Percentiles rank a stretch among this genome's conserved stretches.
These are phyloP conservation scores for Boechera retrofracta DNA, from an alignment of 345 rosid species.

Conservation along the genomic window DNA sequence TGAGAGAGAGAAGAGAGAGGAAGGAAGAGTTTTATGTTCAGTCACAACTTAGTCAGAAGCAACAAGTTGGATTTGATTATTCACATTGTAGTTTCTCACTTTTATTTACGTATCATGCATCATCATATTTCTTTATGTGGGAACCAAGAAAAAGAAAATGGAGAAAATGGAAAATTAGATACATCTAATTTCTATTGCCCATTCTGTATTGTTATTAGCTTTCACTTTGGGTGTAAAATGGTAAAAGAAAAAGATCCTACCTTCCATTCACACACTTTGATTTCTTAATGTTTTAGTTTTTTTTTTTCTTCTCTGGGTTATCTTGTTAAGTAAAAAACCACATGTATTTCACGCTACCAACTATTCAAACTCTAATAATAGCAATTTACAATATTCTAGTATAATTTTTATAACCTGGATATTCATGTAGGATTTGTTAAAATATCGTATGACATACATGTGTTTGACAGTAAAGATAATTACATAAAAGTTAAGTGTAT, in stretches of 20 bases:
- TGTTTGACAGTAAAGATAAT: no score
- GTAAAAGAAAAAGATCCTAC: background rate
- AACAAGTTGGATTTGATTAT: constrained; percentile 44
- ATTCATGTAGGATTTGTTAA: background rate
- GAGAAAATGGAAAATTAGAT: no score
- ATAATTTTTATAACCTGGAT: background rate
- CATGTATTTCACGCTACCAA: background rate
- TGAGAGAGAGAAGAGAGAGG: background rate
- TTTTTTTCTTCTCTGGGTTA: background rate
- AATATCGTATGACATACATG: background rate
- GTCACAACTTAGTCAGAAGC: constrained; percentile 33
- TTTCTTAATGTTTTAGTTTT: background rate
- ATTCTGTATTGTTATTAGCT: background rate
- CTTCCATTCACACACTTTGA: constrained; percentile 13
- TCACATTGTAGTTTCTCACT: constrained; percentile 39
- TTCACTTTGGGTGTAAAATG: background rate
- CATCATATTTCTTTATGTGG: constrained; percentile 19
- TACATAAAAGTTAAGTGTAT: background rate
- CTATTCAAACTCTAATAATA: background rate
- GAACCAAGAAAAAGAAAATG: no score
- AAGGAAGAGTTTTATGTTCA: constrained; percentile 12
- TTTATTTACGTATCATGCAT: constrained; percentile 40
- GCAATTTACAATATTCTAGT: constrained; percentile 17
- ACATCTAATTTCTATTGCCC: background rate
- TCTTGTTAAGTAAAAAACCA: background rate